A percentile compares a stretch with the other conserved stretches of the same genome.
These are phyloP conservation scores for Termitomyces eurrhizus DNA, from an alignment of 768 basidiomycete genomes.

Conservation along the genomic window DNA sequence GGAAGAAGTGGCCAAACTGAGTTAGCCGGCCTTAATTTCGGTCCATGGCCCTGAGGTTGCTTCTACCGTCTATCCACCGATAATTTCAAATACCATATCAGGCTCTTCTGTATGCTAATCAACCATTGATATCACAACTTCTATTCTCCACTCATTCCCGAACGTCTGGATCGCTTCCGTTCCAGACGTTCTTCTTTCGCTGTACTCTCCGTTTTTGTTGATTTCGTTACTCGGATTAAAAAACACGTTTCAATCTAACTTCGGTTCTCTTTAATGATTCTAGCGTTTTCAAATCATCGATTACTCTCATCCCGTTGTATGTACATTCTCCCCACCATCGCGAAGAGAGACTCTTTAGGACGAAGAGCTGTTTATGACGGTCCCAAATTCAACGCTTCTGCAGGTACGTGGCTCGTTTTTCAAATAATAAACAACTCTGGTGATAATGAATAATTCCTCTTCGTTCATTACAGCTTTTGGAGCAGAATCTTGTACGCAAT, in stretches of 20 bases:
- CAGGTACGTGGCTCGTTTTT: not conserved
- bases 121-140: not conserved
- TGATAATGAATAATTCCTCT: too few relatives aligned
- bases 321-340: not conserved
- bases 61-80: not conserved
- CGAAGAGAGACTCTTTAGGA: not conserved
- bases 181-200: not conserved
- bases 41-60: not conserved
- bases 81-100: not conserved
- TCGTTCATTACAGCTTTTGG: conserved; percentile 14
- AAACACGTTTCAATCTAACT: conserved; percentile 5
- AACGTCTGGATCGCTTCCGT: not conserved
- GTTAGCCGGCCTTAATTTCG: not conserved
- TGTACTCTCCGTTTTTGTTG: not conserved
- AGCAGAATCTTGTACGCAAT: conserved; percentile 22
- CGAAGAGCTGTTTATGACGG: conserved; percentile 1
- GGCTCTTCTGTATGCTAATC: not conserved
- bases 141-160: not conserved
- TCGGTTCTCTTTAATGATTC: conserved; percentile 2
- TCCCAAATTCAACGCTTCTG: not conserved
- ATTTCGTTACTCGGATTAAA: conserved; percentile 8
- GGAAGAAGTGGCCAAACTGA: not conserved
- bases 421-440: not conserved
- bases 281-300: not conserved
- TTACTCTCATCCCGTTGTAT: not conserved